Percentiles rank a stretch among this genome's conserved stretches.
Evolutionary conservation across 768 basidiomycete genomes (phyloP).

Genomic region (Pleurotus platypus): DNA sequence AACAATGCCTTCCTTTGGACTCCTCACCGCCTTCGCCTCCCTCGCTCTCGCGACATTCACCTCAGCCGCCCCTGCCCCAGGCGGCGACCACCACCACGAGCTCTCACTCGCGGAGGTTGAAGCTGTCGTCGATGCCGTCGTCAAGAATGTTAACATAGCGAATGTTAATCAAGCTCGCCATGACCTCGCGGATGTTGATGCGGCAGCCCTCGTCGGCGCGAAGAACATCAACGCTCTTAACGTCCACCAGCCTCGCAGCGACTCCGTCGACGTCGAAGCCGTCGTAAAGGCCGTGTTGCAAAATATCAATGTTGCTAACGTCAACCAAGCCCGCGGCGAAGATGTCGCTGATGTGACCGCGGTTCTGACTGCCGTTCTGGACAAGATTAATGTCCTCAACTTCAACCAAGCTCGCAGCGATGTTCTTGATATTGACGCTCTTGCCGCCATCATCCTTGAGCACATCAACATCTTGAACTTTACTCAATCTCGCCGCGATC

Average conservation of each 20-base stretch:
- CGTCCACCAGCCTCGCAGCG: not conserved
- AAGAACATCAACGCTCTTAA: not conserved
- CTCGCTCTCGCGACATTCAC: slow-evolving; percentile 16
- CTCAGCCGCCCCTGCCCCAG: slow-evolving; percentile 12
- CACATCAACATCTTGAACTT: not conserved
- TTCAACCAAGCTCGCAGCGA: slow-evolving; percentile 11
- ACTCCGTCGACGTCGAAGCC: not conserved
- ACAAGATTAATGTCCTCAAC: slow-evolving; percentile 8
- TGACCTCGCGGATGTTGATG: not conserved
- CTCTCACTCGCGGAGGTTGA: not conserved
- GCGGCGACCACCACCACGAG: not conserved
- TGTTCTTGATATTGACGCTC: slow-evolving; percentile 6
- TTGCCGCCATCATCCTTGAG: not conserved
- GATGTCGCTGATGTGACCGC: not conserved
- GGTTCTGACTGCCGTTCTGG: not conserved
- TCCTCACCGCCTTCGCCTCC: slow-evolving; percentile 18
- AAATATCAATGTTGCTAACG: not conserved
- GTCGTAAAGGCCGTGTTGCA: not conserved
- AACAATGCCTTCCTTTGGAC: slow-evolving; percentile 21
- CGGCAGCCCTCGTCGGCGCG: not conserved
- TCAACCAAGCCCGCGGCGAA: not conserved
- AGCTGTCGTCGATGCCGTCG: not conserved
- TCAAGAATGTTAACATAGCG: not conserved
- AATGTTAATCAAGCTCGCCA: not conserved
- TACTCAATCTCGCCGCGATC: not conserved